phyloP scores from a whole-genome alignment of 345 rosid species.

The Litchi chinensis region DNA sequence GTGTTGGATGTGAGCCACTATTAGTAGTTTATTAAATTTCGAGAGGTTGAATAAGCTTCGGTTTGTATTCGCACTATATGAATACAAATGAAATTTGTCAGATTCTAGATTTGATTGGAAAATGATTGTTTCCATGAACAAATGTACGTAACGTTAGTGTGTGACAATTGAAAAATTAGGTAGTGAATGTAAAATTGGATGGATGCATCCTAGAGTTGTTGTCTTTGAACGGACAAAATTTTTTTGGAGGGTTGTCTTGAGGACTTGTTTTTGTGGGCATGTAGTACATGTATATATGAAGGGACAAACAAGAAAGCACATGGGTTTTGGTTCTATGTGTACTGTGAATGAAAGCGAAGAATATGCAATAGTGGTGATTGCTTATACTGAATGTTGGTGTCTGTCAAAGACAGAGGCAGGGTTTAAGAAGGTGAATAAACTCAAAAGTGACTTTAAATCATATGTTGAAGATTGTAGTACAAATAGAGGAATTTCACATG shows the following conservation, averaged over 20 bases:
- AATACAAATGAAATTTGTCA: neutral
- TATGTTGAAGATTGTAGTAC: neutral
- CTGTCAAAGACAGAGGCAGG: neutral
- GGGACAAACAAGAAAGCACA: neutral
- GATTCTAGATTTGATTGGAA: neutral
- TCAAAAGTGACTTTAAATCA: neutral
- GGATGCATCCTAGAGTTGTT: neutral
- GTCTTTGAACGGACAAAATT: neutral
- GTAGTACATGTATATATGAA: too few relatives aligned
- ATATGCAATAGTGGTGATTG: neutral
- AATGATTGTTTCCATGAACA: neutral
- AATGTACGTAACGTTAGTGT: neutral
- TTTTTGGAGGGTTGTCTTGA: neutral
- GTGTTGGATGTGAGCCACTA: neutral
- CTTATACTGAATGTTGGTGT: neutral
- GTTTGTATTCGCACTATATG: neutral
- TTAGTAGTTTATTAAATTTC: neutral
- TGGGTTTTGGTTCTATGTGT: neutral
- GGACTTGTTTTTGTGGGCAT: neutral
- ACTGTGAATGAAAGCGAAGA: neutral
- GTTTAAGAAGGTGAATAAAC: neutral
- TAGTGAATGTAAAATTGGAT: neutral
- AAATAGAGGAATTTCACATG: neutral
- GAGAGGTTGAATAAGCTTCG: neutral
- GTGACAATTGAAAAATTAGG: neutral